phyloP scores from a whole-genome alignment of 2,329 filamentous ascomycete species.

The Mycogone perniciosa region DNA sequence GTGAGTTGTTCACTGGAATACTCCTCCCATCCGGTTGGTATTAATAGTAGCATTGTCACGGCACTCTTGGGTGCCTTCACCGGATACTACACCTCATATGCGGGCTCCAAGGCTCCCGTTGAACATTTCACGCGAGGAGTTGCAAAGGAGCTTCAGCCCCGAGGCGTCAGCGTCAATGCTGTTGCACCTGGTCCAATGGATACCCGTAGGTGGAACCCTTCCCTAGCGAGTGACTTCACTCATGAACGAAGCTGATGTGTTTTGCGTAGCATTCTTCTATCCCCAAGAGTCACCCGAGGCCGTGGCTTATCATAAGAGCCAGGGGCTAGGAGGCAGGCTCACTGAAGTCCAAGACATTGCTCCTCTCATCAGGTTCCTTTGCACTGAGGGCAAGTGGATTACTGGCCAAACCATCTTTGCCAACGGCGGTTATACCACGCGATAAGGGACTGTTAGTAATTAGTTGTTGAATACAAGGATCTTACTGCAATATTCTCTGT shows the following conservation, averaged over 20 bases:
- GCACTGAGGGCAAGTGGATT: constrained; percentile 39
- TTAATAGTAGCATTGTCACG: constrained; percentile 29
- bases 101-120: constrained; percentile 35
- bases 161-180: constrained; percentile 29
- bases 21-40: not conserved
- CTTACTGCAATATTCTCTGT: too few relatives aligned
- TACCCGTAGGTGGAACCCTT: constrained; percentile 27
- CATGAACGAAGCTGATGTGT: not conserved
- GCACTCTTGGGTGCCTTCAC: constrained; percentile 40
- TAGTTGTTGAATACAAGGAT: too few relatives aligned
- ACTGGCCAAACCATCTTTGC: constrained; percentile 42
- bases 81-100: constrained; percentile 39
- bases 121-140: constrained; percentile 33
- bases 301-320: constrained; percentile 38
- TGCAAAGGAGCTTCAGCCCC: constrained; percentile 28
- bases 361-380: constrained; percentile 38
- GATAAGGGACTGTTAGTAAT: constrained; percentile 18
- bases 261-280: constrained; percentile 36
- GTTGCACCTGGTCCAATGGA: constrained; percentile 34
- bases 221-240: not conserved
- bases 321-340: constrained; percentile 35
- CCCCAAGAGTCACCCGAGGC: constrained; percentile 36
- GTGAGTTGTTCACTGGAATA: constrained; percentile 21
- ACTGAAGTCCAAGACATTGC: constrained; percentile 39
- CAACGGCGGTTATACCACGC: constrained; percentile 42